Base-by-base conservation (phyloP, 78 protist genomes). In the Planoprotostelium fungivorum region DNA sequence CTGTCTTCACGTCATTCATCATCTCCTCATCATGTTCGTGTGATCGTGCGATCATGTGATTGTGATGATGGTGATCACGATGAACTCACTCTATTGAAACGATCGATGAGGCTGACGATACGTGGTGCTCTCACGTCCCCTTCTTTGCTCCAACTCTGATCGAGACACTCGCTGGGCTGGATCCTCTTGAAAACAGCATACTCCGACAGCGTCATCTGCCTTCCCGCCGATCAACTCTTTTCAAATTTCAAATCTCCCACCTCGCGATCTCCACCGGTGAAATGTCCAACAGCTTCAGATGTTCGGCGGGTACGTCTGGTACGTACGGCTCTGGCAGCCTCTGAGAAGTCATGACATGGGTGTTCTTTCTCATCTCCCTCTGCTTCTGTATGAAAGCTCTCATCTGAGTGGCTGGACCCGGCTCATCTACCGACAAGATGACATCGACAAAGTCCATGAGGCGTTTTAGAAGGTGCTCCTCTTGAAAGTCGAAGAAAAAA, bases 171-270 rank as follows among this genome's bases (percentile, higher is more conserved):
- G 1, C 88, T 90, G 29, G 96, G 93, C 35, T 94, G 86, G 85
- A 92, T 92, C 5, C 86, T 51, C 39, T 37, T 36, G 34, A 94
- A 94, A 1, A 94, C 91, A 28, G 38, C 36, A 25, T 84, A 86
- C 38, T 94, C 96, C 10, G 91, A 89, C 0, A 94, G 38, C 0
- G 96, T 94, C 29, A 94, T 51, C 89, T 91, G 95, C 34, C 96
- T 51, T 51, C 73, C 16, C 5, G 73, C 5, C 5, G 31, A 51
- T 25, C 16, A 5, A 51, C 73, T 51, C 31, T 51, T 51, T 5
- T 25, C 31, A 51, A 51, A 51, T 51, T 51, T 51, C 73, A 5
- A 51, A 51, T 25, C 5, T 51, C 16, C 16, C 73, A 51, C 73
- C 73, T 51, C 31, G 73, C 73, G 73, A 51, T 5, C 16, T 51